Evolutionary conservation across 768 basidiomycete species (phyloP).

Genomic region (Leccinum obscurum): DNA sequence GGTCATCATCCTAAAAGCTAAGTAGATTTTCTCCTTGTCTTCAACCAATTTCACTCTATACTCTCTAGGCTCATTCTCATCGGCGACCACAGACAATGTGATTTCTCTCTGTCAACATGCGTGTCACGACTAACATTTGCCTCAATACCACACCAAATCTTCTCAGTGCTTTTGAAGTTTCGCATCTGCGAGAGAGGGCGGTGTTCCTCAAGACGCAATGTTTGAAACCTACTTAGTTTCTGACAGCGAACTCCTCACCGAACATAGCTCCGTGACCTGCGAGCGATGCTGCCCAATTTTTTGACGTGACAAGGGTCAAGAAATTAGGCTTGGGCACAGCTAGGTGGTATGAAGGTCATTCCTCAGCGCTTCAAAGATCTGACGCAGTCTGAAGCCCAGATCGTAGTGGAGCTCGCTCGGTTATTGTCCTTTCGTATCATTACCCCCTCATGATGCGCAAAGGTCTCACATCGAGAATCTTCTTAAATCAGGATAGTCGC

Average conservation of each 20-base stretch:
- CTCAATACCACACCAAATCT: slow-evolving; percentile 68
- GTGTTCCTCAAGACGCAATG: slow-evolving; percentile 73
- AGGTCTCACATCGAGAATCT: slow-evolving; percentile 52
- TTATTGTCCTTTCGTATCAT: slow-evolving; percentile 62
- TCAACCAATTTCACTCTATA: slow-evolving; percentile 26
- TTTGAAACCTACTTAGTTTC: slow-evolving; percentile 33
- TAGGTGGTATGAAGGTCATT: slow-evolving; percentile 31
- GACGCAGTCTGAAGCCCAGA: slow-evolving; percentile 37
- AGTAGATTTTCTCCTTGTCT: slow-evolving; percentile 41
- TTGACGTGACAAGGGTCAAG: slow-evolving; percentile 40
- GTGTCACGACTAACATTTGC: slow-evolving; percentile 1
- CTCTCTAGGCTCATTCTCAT: slow-evolving; percentile 40
- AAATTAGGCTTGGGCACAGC: slow-evolving; percentile 32
- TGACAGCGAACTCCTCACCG: slow-evolving; percentile 53
- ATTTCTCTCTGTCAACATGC: neutral
- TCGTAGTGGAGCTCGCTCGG: slow-evolving; percentile 53
- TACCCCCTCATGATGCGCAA: slow-evolving; percentile 77
- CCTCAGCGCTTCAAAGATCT: neutral
- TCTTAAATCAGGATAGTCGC: slow-evolving; percentile 52
- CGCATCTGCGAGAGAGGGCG: slow-evolving; percentile 50
- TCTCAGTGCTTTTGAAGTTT: slow-evolving; percentile 72
- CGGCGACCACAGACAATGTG: slow-evolving; percentile 42
- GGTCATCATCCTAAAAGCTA: slow-evolving; percentile 24
- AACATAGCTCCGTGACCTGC: slow-evolving; percentile 43
- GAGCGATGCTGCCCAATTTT: slow-evolving; percentile 33